Evolutionary conservation across 148 eudicot genomes (phyloP).

Genomic region (Persicaria tinctoria): DNA sequence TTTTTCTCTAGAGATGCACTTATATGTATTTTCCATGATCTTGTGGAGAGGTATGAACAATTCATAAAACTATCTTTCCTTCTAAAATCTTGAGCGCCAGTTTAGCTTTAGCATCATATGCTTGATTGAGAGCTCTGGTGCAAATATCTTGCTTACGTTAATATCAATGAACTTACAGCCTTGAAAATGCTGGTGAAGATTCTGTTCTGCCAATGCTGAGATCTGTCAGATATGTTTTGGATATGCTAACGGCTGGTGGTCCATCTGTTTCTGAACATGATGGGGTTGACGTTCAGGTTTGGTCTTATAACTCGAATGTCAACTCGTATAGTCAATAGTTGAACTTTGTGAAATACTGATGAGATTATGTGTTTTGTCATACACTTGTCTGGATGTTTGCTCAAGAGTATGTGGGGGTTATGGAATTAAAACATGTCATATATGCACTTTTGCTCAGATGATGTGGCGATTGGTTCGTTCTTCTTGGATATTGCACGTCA

Average conservation of each 20-base stretch:
- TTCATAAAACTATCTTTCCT: background rate
- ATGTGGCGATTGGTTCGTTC: slow-evolving; percentile 85
- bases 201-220: slow-evolving; percentile 83
- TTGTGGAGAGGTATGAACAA: slow-evolving; percentile 77
- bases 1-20: slow-evolving; percentile 52
- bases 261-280: slow-evolving; percentile 35
- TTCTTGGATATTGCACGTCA: slow-evolving; percentile 85
- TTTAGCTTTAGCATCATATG: slow-evolving; percentile 1
- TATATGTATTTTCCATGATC: slow-evolving; percentile 51
- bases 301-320: slow-evolving; percentile 8
- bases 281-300: slow-evolving; percentile 62
- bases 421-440: background rate
- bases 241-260: slow-evolving; percentile 45
- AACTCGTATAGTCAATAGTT: background rate
- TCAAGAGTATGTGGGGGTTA: background rate
- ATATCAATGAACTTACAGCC: slow-evolving; percentile 37
- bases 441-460: slow-evolving; percentile 44
- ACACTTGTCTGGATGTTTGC: background rate
- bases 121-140: background rate
- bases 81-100: background rate
- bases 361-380: background rate
- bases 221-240: slow-evolving; percentile 69
- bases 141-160: background rate
- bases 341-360: background rate
- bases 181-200: slow-evolving; percentile 93